Base-by-base conservation (phyloP, 176 grass and related monocot genomes). In the Hordeum vulgare region DNA sequence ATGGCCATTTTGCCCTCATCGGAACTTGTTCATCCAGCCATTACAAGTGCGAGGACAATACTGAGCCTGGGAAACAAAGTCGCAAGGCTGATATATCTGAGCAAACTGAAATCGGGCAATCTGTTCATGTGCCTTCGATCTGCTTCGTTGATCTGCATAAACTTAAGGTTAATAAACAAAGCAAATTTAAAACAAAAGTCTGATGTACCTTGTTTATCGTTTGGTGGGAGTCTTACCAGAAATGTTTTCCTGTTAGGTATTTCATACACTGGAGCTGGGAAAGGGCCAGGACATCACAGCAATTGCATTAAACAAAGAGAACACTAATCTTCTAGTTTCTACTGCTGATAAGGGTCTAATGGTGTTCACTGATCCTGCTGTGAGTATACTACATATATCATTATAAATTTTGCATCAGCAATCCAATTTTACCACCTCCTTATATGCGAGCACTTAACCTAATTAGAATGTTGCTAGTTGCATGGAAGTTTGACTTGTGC, bases 281-380 rank as follows among this genome's bases (percentile, higher is more conserved):
- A 81, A 88, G 75, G 91, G 86, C 54, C 91, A 99, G 82, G 91
- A 99, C 77, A 77, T 96, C 51, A 89, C 87, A 74, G 84, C 93
- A 75, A 89, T 96, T 61, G 89, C 91, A 78, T 80, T 99, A 68
- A 96, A 94, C 89, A 92, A 89, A 85, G 96, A 99, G 69, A 99
- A 95, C 69, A 96, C 93, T 49, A 92, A 99, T 86, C 96, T 99
- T 85, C 80, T 99, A 83, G 78, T 96, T 77, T 99, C 93, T 69
- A 99, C 96, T 78, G 86, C 89, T 27, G 91, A 99, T 89, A 96
- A 96, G 75, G 87, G 92, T 71, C 91, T 99, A 23, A 79, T 90
- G 81, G 83, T 96, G 49, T 92, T 95, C 71, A 99, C 96, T 26
- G 93, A 99, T 85, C 96, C 96, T 76, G 84, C 96, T 77, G 93